Evolutionary conservation across 106 monocot species (phyloP), one percentile per base, ranked within the genome.

Genomic region (Apostasia ramifera): DNA sequence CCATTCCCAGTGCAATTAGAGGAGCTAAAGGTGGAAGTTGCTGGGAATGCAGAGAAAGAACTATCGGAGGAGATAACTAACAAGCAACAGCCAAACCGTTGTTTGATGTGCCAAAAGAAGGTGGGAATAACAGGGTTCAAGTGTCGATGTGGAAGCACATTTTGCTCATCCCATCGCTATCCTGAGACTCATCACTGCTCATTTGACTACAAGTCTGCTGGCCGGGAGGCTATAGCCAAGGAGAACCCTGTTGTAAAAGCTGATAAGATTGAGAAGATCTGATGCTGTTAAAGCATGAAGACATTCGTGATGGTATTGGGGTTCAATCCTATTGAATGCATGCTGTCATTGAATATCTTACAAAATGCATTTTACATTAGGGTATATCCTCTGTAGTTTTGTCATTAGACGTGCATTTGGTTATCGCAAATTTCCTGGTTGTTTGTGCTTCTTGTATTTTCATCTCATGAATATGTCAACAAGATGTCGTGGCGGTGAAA

Each of bases 81-180:
- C 50, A 71, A 71, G 44, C 55, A 66, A 26, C 49, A 71, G 47
- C 42, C 64, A 9, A 71, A 55, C n/a, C 70, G 85, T n/a, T 81
- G 85, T 61, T 40, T 57, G 9, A 38, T 63, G 7, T 85, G 85
- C 66, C 38, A 55, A 1, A 85, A 72, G 59, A 78, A 62, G 63
- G 81, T 81, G 3, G 85, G 85, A 14, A 26, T 85, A 55, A 75
- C 77, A 39, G 78, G 81, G 5, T 85, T 85, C 58, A 74, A 63
- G 46, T 85, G 85, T 68, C 71, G 85, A 12, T 85, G 85, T 51
- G 75, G 81, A 44, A 68, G 52, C 41, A 71, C 62, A 5, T 85
- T 71, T 65, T 85, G 85, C 66, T 74, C 81, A 1, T 8, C 52
- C 38, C 83, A 83, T 40, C 71, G 83, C 45, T 83, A 75, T 51